These are phyloP conservation scores for Cantharellus anzutake DNA, from an alignment of 768 basidiomycete species.

Conservation along the genomic window DNA sequence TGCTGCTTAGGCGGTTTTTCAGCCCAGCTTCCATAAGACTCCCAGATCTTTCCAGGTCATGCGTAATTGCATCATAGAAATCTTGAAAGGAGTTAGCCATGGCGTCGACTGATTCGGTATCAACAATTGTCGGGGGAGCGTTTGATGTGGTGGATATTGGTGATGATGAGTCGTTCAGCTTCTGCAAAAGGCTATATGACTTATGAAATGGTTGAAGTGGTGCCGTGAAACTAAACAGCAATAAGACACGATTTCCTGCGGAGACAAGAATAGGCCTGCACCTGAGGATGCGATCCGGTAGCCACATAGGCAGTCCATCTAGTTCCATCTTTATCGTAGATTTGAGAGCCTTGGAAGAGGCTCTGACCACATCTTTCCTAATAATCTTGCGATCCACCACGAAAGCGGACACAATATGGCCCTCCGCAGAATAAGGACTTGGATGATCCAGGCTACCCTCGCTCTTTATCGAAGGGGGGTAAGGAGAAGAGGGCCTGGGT, in stretches of 20 bases:
- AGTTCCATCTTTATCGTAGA: constrained; percentile 32
- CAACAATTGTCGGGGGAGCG: constrained; percentile 4
- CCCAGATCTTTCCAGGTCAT: constrained; percentile 28
- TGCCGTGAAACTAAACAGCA: constrained; percentile 21
- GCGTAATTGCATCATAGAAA: constrained; percentile 49
- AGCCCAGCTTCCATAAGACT: constrained; percentile 18
- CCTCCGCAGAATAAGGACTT: constrained; percentile 22
- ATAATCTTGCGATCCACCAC: constrained; percentile 35
- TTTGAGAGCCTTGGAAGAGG: constrained; percentile 33
- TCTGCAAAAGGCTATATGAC: constrained; percentile 9
- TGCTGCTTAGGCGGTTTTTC: too few species aligned
- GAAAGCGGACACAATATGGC: constrained; percentile 29
- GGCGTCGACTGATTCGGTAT: constrained; percentile 19
- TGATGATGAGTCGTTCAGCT: neutral
- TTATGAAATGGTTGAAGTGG: constrained; percentile 41
- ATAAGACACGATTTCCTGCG: neutral
- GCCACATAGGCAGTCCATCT: constrained; percentile 35
- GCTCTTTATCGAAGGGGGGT: constrained; percentile 3
- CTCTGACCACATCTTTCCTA: constrained; percentile 32
- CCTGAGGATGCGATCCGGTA: constrained; percentile 36
- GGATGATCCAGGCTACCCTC: neutral
- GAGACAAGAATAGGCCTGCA: constrained; percentile 4
- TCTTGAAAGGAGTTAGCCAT: constrained; percentile 39
- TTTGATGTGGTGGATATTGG: constrained; percentile 5
- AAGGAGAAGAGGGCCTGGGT: constrained; percentile 8